phyloP scores from a whole-genome alignment of 441 rosid genomes.

The Kokia cookei region DNA sequence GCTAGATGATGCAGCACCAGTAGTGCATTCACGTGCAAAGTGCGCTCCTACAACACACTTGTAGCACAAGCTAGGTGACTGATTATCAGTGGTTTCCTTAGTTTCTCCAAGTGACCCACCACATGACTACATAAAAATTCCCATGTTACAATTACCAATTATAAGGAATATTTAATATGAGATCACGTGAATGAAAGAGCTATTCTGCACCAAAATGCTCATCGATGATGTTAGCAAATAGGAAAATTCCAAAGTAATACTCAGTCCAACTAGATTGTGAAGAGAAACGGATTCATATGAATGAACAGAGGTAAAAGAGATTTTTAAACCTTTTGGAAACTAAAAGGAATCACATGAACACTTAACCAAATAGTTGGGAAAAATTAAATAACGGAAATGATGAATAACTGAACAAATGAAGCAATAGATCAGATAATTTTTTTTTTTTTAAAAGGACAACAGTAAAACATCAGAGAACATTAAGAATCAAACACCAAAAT shows the following conservation, averaged over 20 bases:
- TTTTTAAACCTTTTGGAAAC: not conserved
- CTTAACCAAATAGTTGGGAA: not conserved
- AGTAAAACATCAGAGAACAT: not conserved
- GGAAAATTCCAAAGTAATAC: not conserved
- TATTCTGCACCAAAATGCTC: not conserved
- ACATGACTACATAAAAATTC: not conserved
- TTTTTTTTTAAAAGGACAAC: too few relatives aligned
- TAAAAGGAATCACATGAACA: not conserved
- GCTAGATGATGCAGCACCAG: not conserved
- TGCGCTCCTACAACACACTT: too few relatives aligned
- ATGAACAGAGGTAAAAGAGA: not conserved
- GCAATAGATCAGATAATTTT: too few relatives aligned
- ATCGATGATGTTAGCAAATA: not conserved
- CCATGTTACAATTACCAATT: not conserved
- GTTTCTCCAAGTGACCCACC: slow-evolving; percentile 25
- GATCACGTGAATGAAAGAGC: not conserved
- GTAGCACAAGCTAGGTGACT: slow-evolving; percentile 14
- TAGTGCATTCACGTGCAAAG: too few relatives aligned
- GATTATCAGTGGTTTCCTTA: slow-evolving; percentile 24
- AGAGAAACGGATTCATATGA: not conserved
- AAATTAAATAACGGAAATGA: too few relatives aligned
- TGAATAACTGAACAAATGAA: too few relatives aligned
- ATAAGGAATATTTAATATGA: not conserved
- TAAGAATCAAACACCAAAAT: not conserved
- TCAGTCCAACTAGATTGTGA: not conserved